A percentile compares a stretch with the other conserved stretches of the same genome.
These are phyloP conservation scores for Linnemannia hyalina DNA, from an alignment of 192 early-diverging fungal species.

Conservation along the genomic window DNA sequence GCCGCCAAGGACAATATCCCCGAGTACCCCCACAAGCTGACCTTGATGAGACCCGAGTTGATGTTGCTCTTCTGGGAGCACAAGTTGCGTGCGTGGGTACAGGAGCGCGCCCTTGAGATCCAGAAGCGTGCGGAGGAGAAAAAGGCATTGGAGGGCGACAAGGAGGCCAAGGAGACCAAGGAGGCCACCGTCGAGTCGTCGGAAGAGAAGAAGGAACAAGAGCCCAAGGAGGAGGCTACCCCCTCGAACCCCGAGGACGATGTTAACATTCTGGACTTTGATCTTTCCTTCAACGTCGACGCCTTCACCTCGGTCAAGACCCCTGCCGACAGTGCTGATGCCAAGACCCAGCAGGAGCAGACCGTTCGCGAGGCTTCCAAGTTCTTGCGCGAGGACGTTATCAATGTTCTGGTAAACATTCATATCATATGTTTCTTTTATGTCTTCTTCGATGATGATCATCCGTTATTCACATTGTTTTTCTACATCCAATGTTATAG, in stretches of 20 bases:
- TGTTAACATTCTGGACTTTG: conserved; percentile 59
- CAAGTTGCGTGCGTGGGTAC: conserved; percentile 74
- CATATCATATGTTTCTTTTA: background rate
- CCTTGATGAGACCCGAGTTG: conserved; percentile 90
- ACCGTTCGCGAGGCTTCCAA: conserved; percentile 80
- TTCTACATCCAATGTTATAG: conserved; percentile 37
- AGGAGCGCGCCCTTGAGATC: conserved; percentile 66
- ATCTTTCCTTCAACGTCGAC: conserved; percentile 68
- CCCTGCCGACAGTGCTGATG: conserved; percentile 32
- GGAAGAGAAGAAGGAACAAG: conserved; percentile 27
- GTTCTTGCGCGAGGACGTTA: conserved; percentile 79
- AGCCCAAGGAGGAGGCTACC: conserved; percentile 17
- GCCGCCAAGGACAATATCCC: conserved; percentile 70
- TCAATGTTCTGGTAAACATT: conserved; percentile 69
- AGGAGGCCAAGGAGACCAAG: conserved; percentile 25
- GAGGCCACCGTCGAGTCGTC: conserved; percentile 11
- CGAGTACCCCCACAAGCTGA: conserved; percentile 88
- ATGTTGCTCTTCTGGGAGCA: conserved; percentile 88
- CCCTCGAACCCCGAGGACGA: conserved; percentile 56
- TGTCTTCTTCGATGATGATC: background rate
- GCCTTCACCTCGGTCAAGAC: conserved; percentile 69
- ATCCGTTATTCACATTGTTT: conserved; percentile 2
- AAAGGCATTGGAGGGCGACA: conserved; percentile 45
- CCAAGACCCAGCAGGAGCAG: conserved; percentile 64
- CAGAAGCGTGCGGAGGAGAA: conserved; percentile 52